Percentiles rank a stretch among this genome's conserved stretches.
phyloP scores from a whole-genome alignment of 805 yeast genomes.

The Saccharomycopsis sp. region DNA sequence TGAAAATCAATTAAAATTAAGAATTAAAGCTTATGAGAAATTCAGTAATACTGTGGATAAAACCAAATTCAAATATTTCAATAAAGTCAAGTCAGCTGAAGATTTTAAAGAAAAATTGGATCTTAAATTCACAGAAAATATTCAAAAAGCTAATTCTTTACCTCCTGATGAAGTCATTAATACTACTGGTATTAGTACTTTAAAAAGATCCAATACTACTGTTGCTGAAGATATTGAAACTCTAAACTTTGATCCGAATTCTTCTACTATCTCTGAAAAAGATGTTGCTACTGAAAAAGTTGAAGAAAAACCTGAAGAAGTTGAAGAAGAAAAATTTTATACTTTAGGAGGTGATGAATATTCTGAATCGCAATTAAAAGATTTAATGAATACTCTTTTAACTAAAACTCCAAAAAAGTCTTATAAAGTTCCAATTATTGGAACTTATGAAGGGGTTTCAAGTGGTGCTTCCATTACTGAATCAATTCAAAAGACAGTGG shows the following conservation, averaged over 20 bases:
- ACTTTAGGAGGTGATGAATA: conserved; percentile 28
- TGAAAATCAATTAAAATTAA: conserved; percentile 39
- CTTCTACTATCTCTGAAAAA: background rate
- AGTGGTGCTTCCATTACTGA: conserved; percentile 51
- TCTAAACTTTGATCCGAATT: conserved; percentile 15
- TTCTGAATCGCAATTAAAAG: conserved; percentile 32
- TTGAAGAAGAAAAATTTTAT: conserved; percentile 22
- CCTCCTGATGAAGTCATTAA: background rate
- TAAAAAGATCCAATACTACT: conserved; percentile 17
- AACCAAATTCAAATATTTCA: conserved; percentile 59
- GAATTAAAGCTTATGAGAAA: conserved; percentile 41
- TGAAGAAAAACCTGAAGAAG: conserved; percentile 22
- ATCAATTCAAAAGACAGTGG: conserved; percentile 44
- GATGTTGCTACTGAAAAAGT: conserved; percentile 15
- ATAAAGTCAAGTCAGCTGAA: conserved; percentile 65
- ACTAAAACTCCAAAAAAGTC: conserved; percentile 40
- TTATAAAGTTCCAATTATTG: conserved; percentile 57
- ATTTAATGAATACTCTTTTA: conserved; percentile 33
- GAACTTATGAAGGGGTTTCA: conserved; percentile 52
- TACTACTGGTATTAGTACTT: conserved; percentile 3
- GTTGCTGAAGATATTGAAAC: conserved; percentile 18
- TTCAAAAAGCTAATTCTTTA: conserved; percentile 6
- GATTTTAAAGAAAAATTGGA: conserved; percentile 44
- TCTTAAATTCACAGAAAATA: conserved; percentile 25
- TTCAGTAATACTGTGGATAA: conserved; percentile 39